Evolutionary conservation across 192 early-diverging fungal genomes (phyloP).

Genomic region (Dimargaris xerosporica): DNA sequence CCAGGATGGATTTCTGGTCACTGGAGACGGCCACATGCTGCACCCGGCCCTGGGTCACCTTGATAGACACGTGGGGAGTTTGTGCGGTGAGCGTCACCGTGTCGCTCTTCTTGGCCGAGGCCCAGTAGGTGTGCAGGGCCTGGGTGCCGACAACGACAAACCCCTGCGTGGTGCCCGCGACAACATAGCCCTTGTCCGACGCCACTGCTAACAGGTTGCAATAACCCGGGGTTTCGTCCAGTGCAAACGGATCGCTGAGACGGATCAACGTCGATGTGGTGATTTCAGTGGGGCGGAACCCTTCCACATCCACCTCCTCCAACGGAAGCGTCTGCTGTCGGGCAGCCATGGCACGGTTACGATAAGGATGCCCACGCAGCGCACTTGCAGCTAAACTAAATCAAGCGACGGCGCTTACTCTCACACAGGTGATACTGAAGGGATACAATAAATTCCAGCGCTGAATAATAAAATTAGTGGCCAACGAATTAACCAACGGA

Average conservation of each 20-base stretch:
- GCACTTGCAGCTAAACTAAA: no score
- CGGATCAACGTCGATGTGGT: neutral
- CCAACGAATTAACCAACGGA: no score
- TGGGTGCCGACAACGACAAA: neutral
- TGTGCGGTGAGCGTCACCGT: neutral
- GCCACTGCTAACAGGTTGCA: neutral
- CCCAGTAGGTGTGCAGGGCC: neutral
- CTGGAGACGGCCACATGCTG: neutral
- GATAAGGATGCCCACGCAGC: no score
- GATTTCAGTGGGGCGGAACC: neutral
- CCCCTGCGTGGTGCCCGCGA: constrained; percentile 7
- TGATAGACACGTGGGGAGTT: neutral
- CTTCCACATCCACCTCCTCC: neutral
- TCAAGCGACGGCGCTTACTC: no score
- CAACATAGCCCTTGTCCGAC: no score
- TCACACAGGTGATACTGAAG: no score
- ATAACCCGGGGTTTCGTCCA: neutral
- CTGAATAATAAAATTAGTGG: no score
- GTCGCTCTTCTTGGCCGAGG: neutral
- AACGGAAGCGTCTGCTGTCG: neutral
- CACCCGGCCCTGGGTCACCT: neutral
- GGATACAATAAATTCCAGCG: no score
- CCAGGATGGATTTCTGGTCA: neutral
- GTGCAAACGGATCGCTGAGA: neutral
- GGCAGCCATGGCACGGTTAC: no score